Conservation (phyloP, 257 asterid genomes). For the Mentha longifolia region DNA sequence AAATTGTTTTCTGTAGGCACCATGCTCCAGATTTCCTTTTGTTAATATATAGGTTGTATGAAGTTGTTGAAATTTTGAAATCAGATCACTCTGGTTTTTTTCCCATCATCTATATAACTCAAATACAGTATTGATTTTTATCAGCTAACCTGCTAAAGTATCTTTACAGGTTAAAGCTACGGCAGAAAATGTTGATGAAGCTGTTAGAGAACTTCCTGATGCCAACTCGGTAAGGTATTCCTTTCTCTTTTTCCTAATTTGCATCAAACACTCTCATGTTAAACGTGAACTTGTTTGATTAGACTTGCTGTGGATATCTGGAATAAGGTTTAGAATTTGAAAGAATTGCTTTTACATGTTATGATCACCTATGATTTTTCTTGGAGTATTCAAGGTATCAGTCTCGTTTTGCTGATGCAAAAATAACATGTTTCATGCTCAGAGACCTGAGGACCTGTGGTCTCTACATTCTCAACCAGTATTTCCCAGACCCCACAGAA, state of each 20-base stretch:
- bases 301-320: conserved; percentile 8
- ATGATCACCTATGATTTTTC: conserved; percentile 30
- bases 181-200: conserved; percentile 95
- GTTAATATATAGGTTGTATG: too few relatives aligned
- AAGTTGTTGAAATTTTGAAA: too few relatives aligned
- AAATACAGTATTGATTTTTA: conserved; percentile 16
- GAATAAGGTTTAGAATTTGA: conserved; percentile 16
- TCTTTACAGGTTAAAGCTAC: conserved; percentile 86
- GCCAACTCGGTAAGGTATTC: conserved; percentile 99
- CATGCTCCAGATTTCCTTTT: too few relatives aligned
- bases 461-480: conserved; percentile 84
- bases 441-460: conserved; percentile 98
- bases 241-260: conserved; percentile 47
- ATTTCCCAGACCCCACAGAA: conserved; percentile 82
- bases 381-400: conserved; percentile 7
- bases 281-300: conserved; percentile 15
- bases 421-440: conserved; percentile 42
- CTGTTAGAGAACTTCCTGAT: conserved; percentile 98
- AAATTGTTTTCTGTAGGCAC: too few relatives aligned
- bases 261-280: conserved; percentile 20
- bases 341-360: conserved; percentile 7
- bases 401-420: conserved; percentile 40
- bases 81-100: too few relatives aligned
- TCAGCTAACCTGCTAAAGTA: conserved; percentile 3
- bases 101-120: conserved; percentile 1